Percentiles rank a stretch among this genome's conserved stretches.
Evolutionary conservation across 106 monocot genomes (phyloP).

Genomic region (Dioscorea dumetorum): DNA sequence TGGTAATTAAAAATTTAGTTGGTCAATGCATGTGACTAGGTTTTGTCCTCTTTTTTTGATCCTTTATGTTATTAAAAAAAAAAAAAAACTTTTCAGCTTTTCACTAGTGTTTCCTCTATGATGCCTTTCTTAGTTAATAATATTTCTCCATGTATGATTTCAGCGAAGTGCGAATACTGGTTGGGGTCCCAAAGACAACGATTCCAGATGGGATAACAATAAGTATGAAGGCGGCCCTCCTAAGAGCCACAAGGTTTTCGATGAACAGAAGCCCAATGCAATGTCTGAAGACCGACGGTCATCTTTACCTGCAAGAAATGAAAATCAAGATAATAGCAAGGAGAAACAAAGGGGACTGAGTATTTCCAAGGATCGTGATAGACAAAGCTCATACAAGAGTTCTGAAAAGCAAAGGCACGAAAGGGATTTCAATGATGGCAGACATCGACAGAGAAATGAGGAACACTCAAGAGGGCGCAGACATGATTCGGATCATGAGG

Average conservation of each 20-base stretch:
- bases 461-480: conserved; percentile 13
- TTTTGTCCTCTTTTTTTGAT: too few species aligned
- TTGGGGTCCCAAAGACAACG: conserved; percentile 45
- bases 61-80: too few species aligned
- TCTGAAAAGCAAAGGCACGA: conserved; percentile 7
- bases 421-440: conserved; percentile 3
- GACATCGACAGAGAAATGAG: background rate
- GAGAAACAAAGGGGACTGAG: conserved; percentile 10
- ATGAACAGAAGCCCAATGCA: background rate
- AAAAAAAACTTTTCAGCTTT: too few species aligned
- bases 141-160: background rate
- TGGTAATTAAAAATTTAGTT: too few species aligned
- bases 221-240: conserved; percentile 15
- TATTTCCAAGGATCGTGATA: conserved; percentile 4
- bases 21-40: too few species aligned
- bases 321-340: background rate
- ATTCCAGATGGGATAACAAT: conserved; percentile 41
- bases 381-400: background rate
- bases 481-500: conserved; percentile 6
- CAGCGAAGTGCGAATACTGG: conserved; percentile 49
- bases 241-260: conserved; percentile 14
- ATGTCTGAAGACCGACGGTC: conserved; percentile 8
- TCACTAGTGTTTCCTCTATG: too few species aligned
- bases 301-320: conserved; percentile 1
- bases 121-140: too few species aligned